Base-by-base conservation (phyloP, 768 basidiomycete species). In the Phylloporus arenicola region DNA sequence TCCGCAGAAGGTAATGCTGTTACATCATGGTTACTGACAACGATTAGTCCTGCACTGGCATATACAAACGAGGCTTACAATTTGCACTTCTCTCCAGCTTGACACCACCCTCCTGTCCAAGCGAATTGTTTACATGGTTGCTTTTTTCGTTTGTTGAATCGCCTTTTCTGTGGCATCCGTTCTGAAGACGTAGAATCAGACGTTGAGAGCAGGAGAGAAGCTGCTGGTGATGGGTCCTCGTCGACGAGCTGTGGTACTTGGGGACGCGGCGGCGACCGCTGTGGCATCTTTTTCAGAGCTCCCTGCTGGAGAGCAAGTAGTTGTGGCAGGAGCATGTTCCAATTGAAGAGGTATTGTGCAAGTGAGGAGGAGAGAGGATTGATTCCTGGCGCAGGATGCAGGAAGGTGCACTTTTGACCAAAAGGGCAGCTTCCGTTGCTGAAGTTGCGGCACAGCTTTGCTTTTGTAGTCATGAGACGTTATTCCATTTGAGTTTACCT, bases 31-130 rank as follows among this genome's bases (percentile, higher is more conserved):
- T 54, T 47, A 52, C 62, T 60, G 40, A 35, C 24, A 6, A 47
- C 10, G 20, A 45, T 25, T 16, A 5, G 39, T 53, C 38, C n/a
- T 42, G 45, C 1, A 38, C 6, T 30, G 25, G 13, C 31, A 47
- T 24, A 29, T 41, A 54, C 40, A 30, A 46, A 46, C 6, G 27
- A 59, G 30, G 3, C 73, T 57, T 59, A 76, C 77, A 75, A 74
- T 51, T 59, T 68, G 54, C 73, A 77, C 7, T 64, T 55, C 31
- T 70, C 65, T 14, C 72, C 75, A 13, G 68, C 58, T 3, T 72
- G 75, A 57, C 75, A 77, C 69, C 68, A 69, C 1, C 72, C 73
- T 19, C 66, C 60, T 56, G 72, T 71, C 46, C 71, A 70, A 44
- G 70, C 54, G 57, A 72, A 75, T 53, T 73, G 70, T 45, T 68